These are phyloP conservation scores for Clonostachys solani DNA, from an alignment of 2,329 filamentous ascomycete species.

Conservation along the genomic window DNA sequence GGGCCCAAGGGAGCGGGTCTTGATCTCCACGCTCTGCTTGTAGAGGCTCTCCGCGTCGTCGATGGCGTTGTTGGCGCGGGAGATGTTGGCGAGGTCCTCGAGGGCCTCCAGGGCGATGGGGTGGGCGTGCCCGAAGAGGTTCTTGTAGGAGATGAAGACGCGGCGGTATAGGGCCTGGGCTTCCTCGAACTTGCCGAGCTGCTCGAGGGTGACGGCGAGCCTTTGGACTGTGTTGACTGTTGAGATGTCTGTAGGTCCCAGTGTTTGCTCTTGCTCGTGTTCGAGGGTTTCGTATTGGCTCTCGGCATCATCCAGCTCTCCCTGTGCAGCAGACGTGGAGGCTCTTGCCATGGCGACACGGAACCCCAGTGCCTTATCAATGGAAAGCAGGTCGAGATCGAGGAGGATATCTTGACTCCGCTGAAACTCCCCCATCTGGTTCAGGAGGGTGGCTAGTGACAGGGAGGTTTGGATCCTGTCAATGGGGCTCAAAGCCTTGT, in stretches of 20 bases:
- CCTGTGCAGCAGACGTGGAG: conserved; percentile 10
- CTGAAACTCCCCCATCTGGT: conserved; percentile 8
- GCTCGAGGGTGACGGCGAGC: conserved; percentile 13
- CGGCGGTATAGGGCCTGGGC: conserved; percentile 14
- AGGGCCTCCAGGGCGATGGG: conserved; percentile 18
- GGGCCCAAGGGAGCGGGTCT: conserved; percentile 10
- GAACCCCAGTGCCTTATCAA: conserved; percentile 13
- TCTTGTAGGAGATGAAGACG: conserved; percentile 16
- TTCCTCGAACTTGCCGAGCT: conserved; percentile 13
- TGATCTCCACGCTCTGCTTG: conserved; percentile 15
- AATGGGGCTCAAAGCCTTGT: conserved; percentile 5
- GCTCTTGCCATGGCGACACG: conserved; percentile 14
- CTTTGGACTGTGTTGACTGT: conserved; percentile 16
- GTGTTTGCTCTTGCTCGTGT: conserved; percentile 12
- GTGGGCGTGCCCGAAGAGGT: conserved; percentile 14
- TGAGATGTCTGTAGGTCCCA: conserved; percentile 12
- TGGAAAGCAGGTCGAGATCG: conserved; percentile 10
- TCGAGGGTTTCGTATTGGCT: conserved; percentile 12
- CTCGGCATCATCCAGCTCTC: conserved; percentile 10
- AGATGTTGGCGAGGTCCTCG: conserved; percentile 16
- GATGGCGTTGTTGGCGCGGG: conserved; percentile 12
- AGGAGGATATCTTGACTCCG: conserved; percentile 11
- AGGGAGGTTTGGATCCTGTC: conserved; percentile 13
- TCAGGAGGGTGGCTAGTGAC: conserved; percentile 11
- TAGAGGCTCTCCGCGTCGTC: conserved; percentile 19